Percentiles rank a stretch among this genome's conserved stretches.
phyloP scores from a whole-genome alignment of 1,284 basidiomycete species.

The Trametes polyzona region DNA sequence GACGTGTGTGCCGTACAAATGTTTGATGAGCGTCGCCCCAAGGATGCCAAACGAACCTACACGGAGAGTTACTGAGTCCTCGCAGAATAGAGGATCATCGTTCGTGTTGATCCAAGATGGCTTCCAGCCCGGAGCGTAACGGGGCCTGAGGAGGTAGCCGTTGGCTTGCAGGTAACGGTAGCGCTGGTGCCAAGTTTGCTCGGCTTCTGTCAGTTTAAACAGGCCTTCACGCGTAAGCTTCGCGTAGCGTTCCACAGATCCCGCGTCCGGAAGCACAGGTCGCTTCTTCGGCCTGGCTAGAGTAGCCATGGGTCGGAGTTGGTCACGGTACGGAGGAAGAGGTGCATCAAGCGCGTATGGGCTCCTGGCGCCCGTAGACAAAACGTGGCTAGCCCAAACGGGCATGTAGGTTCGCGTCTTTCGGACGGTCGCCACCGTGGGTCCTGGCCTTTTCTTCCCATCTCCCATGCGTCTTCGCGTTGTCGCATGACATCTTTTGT shows the following conservation, averaged over 20 bases:
- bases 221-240: background rate
- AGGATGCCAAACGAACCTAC: too few relatives aligned
- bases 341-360: background rate
- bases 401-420: background rate
- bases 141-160: background rate
- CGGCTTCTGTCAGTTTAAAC: background rate
- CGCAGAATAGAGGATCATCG: background rate
- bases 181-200: background rate
- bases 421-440: too few relatives aligned
- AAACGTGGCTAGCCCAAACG: background rate
- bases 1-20: background rate
- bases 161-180: background rate
- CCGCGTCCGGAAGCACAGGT: background rate
- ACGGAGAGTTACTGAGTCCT: background rate
- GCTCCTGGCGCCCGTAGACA: background rate
- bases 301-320: too few relatives aligned
- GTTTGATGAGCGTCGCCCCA: background rate
- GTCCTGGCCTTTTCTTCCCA: background rate
- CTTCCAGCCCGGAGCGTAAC: background rate
- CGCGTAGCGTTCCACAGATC: background rate
- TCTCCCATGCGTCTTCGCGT: background rate
- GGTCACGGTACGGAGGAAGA: background rate
- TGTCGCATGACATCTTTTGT: background rate
- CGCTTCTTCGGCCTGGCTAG: background rate
- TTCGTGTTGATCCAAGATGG: background rate